phyloP scores from a whole-genome alignment of 257 asterid genomes.

The Penstemon newberryi region DNA sequence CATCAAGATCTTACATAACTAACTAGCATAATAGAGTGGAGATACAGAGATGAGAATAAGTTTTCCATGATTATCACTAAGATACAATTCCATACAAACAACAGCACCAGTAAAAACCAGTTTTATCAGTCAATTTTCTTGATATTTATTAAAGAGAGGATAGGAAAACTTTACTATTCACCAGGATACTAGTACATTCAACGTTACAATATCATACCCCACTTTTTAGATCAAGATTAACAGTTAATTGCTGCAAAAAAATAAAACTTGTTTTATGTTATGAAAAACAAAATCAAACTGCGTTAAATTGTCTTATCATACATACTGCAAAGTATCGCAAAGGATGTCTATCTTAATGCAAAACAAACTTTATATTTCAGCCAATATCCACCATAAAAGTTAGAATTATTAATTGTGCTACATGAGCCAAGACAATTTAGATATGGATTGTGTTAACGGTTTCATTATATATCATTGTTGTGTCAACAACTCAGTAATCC shows the following conservation, averaged over 20 bases:
- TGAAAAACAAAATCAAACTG: neutral
- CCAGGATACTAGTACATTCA: neutral
- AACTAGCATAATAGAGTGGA: no score
- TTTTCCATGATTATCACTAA: neutral
- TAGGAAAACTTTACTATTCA: no score
- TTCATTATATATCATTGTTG: neutral
- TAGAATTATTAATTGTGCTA: neutral
- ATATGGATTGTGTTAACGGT: neutral
- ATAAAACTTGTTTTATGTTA: neutral
- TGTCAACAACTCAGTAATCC: constrained; percentile 1
- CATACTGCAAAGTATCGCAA: neutral
- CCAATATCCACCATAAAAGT: constrained; percentile 13
- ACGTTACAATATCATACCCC: neutral
- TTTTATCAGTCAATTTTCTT: neutral
- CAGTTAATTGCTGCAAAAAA: neutral
- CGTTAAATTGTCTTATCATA: neutral
- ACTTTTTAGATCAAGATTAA: neutral
- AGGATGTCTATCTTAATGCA: neutral
- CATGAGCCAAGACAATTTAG: constrained; percentile 6
- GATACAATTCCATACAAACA: neutral
- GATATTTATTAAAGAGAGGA: no score
- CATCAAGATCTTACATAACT: no score
- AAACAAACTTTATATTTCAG: constrained; percentile 15
- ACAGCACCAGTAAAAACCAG: neutral
- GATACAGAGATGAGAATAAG: neutral